Evolutionary conservation across 2,329 filamentous ascomycete genomes (phyloP).

Genomic region (Paramyrothecium sp.): DNA sequence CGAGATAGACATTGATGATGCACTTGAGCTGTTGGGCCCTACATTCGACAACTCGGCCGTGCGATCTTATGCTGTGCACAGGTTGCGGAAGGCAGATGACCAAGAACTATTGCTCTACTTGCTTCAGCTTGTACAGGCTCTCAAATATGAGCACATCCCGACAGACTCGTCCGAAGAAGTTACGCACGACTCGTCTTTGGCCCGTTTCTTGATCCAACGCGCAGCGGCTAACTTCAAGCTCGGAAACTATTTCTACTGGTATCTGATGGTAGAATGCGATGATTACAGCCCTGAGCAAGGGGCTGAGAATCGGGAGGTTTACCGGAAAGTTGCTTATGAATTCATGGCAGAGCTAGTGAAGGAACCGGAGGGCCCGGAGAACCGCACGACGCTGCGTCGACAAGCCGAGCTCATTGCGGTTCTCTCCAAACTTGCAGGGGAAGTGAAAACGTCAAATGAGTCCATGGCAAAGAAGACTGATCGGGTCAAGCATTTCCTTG

Average conservation of each 20-base stretch:
- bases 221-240: constrained; percentile 86
- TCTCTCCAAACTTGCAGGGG: constrained; percentile 83
- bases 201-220: constrained; percentile 82
- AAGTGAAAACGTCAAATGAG: constrained; percentile 78
- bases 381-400: constrained; percentile 72
- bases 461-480: constrained; percentile 80
- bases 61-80: constrained; percentile 88
- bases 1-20: constrained; percentile 95
- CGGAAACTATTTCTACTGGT: constrained; percentile 97
- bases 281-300: constrained; percentile 76
- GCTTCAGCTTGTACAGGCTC: constrained; percentile 88
- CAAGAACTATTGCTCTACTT: constrained; percentile 89
- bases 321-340: constrained; percentile 90
- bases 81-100: constrained; percentile 88
- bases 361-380: constrained; percentile 66
- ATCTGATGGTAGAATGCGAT: constrained; percentile 96
- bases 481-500: constrained; percentile 77
- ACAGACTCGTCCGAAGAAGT: constrained; percentile 55
- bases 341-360: constrained; percentile 88
- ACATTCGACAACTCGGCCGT: constrained; percentile 88
- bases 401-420: constrained; percentile 90
- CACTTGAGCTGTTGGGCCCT: constrained; percentile 87
- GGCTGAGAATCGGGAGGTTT: constrained; percentile 76
- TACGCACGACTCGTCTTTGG: constrained; percentile 77
- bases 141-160: constrained; percentile 86